Evolutionary conservation across 768 basidiomycete genomes (phyloP).

Genomic region (Amyloporia xantha): DNA sequence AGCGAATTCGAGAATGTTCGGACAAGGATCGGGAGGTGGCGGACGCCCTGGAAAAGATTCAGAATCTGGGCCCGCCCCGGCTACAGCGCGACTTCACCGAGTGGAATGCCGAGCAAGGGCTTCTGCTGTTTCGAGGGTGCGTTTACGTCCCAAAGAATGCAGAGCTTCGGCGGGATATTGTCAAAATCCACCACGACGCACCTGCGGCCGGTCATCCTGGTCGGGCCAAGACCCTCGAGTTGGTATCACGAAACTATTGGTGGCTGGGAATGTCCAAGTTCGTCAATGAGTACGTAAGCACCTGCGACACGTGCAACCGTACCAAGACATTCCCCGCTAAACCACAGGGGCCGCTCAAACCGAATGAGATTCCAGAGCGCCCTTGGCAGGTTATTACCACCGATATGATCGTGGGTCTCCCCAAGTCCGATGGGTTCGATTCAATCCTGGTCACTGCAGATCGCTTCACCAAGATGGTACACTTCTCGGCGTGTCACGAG

Average conservation of each 20-base stretch:
- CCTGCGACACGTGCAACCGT: slow-evolving; percentile 25
- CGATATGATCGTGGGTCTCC: slow-evolving; percentile 18
- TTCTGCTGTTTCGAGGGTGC: neutral
- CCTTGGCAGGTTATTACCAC: slow-evolving; percentile 9
- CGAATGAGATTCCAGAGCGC: slow-evolving; percentile 10
- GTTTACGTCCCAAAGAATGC: slow-evolving; percentile 22
- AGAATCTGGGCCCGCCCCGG: slow-evolving; percentile 10
- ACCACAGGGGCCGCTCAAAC: slow-evolving; percentile 24
- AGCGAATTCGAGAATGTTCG: neutral
- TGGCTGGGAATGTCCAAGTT: slow-evolving; percentile 29
- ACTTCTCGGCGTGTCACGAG: slow-evolving; percentile 3
- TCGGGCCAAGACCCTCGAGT: slow-evolving; percentile 23
- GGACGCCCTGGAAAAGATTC: slow-evolving; percentile 5
- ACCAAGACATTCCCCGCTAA: slow-evolving; percentile 22
- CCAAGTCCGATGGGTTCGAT: slow-evolving; percentile 13
- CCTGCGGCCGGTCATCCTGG: slow-evolving; percentile 37
- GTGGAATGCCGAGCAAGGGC: neutral
- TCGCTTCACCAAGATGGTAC: slow-evolving; percentile 1
- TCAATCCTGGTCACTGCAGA: slow-evolving; percentile 14
- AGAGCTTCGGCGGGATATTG: slow-evolving; percentile 27
- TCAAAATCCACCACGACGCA: slow-evolving; percentile 30
- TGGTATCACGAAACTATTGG: slow-evolving; percentile 31
- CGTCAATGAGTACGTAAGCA: slow-evolving; percentile 24
- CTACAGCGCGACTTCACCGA: neutral
- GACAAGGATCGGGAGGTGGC: neutral